Evolutionary conservation across 1,139 yeast species (phyloP).

Genomic region (Kodamaea alishanica): DNA sequence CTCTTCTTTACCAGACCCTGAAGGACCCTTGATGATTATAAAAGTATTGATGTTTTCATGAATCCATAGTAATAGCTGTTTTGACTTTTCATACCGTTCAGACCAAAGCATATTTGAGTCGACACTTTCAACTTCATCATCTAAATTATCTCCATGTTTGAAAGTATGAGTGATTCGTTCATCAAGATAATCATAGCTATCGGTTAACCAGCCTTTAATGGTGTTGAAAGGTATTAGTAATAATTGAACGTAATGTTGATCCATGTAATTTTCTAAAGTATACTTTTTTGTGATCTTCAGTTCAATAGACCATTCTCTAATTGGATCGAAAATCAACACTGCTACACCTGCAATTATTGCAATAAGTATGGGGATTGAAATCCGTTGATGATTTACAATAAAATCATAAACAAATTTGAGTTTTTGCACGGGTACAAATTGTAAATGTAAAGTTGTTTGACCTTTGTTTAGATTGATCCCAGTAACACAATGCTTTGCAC

Average conservation of each 20-base stretch:
- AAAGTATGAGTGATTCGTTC: constrained; percentile 4
- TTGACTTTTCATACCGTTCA: constrained; percentile 65
- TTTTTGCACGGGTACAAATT: constrained; percentile 56
- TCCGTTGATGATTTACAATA: constrained; percentile 73
- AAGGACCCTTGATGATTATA: constrained; percentile 85
- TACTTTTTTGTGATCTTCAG: constrained; percentile 61
- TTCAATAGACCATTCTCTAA: constrained; percentile 75
- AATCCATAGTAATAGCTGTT: constrained; percentile 74
- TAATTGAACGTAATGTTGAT: constrained; percentile 27
- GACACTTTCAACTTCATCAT: constrained; percentile 15
- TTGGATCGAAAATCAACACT: constrained; percentile 87
- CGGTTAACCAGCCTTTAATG: constrained; percentile 25
- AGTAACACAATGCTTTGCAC: constrained; percentile 89
- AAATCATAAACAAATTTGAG: constrained; percentile 53
- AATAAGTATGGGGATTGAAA: constrained; percentile 58
- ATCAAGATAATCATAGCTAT: constrained; percentile 26
- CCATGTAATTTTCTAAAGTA: constrained; percentile 30
- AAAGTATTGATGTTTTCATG: constrained; percentile 64
- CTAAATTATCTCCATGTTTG: constrained; percentile 8
- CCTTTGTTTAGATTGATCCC: constrained; percentile 58
- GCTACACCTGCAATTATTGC: constrained; percentile 66
- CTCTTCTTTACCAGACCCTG: constrained; percentile 89
- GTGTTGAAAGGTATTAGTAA: constrained; percentile 26
- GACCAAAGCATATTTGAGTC: constrained; percentile 55
- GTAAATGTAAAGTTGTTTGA: constrained; percentile 64